These are phyloP conservation scores for Sugiyamaella marilandica DNA, from an alignment of 805 yeast species.

Conservation along the genomic window DNA sequence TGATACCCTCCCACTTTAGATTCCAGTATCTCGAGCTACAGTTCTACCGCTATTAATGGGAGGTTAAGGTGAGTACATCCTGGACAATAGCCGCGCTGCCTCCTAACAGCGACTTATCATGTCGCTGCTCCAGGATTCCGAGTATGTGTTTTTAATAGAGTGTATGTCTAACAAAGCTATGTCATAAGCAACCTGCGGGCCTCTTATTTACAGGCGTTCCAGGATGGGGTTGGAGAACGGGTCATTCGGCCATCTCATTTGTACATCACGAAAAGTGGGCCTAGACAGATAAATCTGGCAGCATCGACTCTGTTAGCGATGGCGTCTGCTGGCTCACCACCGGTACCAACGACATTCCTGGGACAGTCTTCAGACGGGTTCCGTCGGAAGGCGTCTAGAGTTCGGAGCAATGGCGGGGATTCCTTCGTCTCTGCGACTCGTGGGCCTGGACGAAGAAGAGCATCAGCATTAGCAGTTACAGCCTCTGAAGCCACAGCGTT, in stretches of 20 bases:
- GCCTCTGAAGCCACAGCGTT: neutral
- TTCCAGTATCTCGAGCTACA: too few relatives aligned
- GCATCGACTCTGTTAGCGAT: conserved; percentile 21
- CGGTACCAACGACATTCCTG: conserved; percentile 20
- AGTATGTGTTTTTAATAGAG: conserved; percentile 14
- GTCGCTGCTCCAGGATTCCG: conserved; percentile 30
- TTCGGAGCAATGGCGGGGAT: conserved; percentile 1
- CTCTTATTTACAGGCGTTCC: conserved; percentile 26
- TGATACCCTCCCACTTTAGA: too few relatives aligned
- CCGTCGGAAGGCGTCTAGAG: neutral
- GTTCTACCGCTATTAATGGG: too few relatives aligned
- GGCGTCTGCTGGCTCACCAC: conserved; percentile 25
- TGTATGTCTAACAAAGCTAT: conserved; percentile 17
- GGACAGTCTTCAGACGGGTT: conserved; percentile 7
- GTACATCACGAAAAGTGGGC: conserved; percentile 25
- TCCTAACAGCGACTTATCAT: conserved; percentile 14
- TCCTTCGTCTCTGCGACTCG: conserved; percentile 8
- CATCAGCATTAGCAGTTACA: neutral
- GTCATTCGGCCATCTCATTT: conserved; percentile 25
- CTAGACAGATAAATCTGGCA: conserved; percentile 23
- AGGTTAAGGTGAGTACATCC: too few relatives aligned
- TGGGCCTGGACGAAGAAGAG: neutral
- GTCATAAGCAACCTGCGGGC: conserved; percentile 30
- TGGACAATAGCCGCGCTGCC: neutral
- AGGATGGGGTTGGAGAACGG: conserved; percentile 28